Conservation (phyloP, 305 asterid species). For the Fraxinus angustifolia region DNA sequence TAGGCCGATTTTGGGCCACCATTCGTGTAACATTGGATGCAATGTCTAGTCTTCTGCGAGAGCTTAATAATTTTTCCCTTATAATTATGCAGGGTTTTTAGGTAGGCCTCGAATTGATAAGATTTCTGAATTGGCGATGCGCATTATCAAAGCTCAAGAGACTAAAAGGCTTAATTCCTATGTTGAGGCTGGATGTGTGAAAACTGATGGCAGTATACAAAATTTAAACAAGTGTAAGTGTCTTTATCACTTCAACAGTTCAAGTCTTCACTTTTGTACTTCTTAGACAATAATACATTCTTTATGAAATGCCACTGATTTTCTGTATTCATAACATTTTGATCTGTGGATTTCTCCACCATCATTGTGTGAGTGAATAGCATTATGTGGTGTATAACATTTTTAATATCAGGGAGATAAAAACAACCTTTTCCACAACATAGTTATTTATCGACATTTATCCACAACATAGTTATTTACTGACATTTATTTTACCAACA, state of each 20-base stretch:
- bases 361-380: not conserved
- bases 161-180: conserved; percentile 57
- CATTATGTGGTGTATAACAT: not conserved
- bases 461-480: not conserved
- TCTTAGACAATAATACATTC: not conserved
- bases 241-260: not conserved
- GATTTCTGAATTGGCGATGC: conserved; percentile 44
- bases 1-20: not conserved
- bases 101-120: conserved; percentile 44
- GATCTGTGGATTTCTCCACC: not conserved
- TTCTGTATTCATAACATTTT: conserved; percentile 3
- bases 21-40: not conserved
- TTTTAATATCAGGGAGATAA: not conserved
- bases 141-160: conserved; percentile 49
- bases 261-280: not conserved
- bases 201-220: conserved; percentile 42
- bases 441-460: not conserved
- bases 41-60: not conserved
- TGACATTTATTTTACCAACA: not conserved
- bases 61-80: conserved; percentile 12
- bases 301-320: not conserved
- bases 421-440: not conserved
- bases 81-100: conserved; percentile 41
- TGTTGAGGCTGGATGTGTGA: conserved; percentile 59
- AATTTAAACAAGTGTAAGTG: conserved; percentile 66